Evolutionary conservation across 2,329 filamentous ascomycete species (phyloP), one percentile per base, ranked within the genome.

Genomic region (Scedosporium apiospermum): DNA sequence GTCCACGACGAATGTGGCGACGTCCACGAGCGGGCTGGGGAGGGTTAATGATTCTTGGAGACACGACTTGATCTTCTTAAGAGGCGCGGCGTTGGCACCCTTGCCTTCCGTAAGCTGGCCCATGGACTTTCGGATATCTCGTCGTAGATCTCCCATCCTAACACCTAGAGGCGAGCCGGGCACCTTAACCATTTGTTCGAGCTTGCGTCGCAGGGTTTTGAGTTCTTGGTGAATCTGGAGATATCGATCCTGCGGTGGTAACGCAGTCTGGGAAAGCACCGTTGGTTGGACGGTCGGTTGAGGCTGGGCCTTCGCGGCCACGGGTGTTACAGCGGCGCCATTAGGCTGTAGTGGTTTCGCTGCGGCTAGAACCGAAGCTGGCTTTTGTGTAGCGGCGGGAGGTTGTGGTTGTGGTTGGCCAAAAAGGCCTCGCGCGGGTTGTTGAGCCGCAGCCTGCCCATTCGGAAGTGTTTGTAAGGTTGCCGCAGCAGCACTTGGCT

Each of bases 91-190:
- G 68, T 91, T 91, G 23, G 80, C 81, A 10, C 81, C 82, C 67
- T 83, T 87, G 63, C 83, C 87, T 46, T 81, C 82, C 1, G 86
- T 88, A 30, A 92, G 75, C 71, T 95, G 90, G 6, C 91, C 90
- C 62, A 93, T 82, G 18, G 82, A 86, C 68, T 88, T 89, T 46
- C 83, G 82, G 61, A 95, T 86, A 51, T 87, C 82, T 64, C 90
- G 80, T 49, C 90, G 82, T 79, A 90, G 85, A 62, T 91, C 84
- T 41, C 89, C 88, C 70, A 91, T 81, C 42, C 83, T 81, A 60
- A 80, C 78, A 72, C 90, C 91, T 30, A 92, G 74, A 1, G 70
- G 73, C 4, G 76, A 78, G 1, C 66, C 72, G 68, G 72, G 66
- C 14, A 70, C 63, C 63, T 87, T 83, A 23, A 77, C 75, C 68